A percentile compares a stretch with the other conserved stretches of the same genome.
phyloP scores from a whole-genome alignment of 306 rosid species.

The Crotalaria pallida region DNA sequence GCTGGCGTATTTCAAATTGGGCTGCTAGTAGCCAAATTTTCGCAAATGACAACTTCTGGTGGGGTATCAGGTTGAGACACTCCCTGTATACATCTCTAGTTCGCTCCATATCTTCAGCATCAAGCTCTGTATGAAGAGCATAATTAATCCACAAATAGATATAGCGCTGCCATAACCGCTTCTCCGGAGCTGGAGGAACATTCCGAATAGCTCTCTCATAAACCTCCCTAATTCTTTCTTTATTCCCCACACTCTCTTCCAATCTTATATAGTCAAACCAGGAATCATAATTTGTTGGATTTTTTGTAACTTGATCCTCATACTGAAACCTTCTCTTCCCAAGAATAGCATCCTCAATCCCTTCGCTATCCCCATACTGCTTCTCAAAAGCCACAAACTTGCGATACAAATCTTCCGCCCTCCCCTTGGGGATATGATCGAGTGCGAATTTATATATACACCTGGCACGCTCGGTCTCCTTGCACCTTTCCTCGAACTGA shows the following conservation, averaged over 20 bases:
- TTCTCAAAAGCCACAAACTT: no score
- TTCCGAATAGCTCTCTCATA: slow-evolving; percentile 88
- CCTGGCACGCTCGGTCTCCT: slow-evolving; percentile 75
- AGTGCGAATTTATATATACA: slow-evolving; percentile 72
- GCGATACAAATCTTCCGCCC: no score
- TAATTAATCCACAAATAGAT: slow-evolving; percentile 91
- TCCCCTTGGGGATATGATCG: slow-evolving; percentile 83
- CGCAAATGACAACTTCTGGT: slow-evolving; percentile 73
- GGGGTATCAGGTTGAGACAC: slow-evolving; percentile 80
- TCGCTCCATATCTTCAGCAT: slow-evolving; percentile 66
- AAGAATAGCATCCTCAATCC: slow-evolving; percentile 89
- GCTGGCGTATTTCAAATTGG: slow-evolving; percentile 87
- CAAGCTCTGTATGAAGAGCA: slow-evolving; percentile 87
- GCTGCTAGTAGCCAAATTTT: no score
- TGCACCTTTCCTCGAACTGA: slow-evolving; percentile 85
- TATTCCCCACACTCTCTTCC: no score
- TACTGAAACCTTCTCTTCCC: slow-evolving; percentile 84
- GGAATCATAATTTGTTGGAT: no score
- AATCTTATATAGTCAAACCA: no score
- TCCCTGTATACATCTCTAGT: slow-evolving; percentile 87
- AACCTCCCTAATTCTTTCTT: no score
- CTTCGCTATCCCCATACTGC: no score
- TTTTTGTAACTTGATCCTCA: slow-evolving; percentile 80
- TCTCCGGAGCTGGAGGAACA: slow-evolving; percentile 88
- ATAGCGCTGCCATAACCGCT: slow-evolving; percentile 92